Conservation (phyloP, 2,329 filamentous ascomycete species). For the Epichloe gansuensis region DNA sequence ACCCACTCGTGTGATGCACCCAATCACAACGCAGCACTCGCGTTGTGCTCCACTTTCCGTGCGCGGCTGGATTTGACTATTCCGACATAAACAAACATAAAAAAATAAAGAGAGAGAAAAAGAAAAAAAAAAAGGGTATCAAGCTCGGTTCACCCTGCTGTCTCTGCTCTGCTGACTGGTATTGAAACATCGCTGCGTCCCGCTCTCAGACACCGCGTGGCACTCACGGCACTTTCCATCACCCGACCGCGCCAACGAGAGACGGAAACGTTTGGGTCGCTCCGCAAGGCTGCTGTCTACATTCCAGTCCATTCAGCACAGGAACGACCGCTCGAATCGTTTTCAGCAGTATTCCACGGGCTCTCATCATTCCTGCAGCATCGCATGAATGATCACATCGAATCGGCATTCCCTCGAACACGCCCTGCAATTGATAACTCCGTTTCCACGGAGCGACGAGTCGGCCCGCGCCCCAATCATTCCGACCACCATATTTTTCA, state of each 20-base stretch:
- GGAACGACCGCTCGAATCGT: neutral
- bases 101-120: neutral
- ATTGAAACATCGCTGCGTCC: neutral
- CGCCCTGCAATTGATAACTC: too few species aligned
- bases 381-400: neutral
- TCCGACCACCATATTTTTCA: too few species aligned
- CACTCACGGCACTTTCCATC: neutral
- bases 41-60: too few species aligned
- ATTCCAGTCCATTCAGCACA: neutral
- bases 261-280: neutral
- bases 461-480: too few species aligned
- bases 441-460: too few species aligned
- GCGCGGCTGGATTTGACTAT: too few species aligned
- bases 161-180: neutral
- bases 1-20: too few species aligned
- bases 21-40: too few species aligned
- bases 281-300: neutral
- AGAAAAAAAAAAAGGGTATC: neutral
- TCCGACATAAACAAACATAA: too few species aligned
- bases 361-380: too few species aligned
- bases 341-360: neutral
- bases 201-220: constrained; percentile 1
- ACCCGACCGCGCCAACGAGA: neutral
- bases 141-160: neutral
- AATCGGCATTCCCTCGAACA: neutral